Percentiles rank a stretch among this genome's conserved stretches.
These are phyloP conservation scores for Camelina hispida DNA, from an alignment of 345 rosid species.

Conservation along the genomic window DNA sequence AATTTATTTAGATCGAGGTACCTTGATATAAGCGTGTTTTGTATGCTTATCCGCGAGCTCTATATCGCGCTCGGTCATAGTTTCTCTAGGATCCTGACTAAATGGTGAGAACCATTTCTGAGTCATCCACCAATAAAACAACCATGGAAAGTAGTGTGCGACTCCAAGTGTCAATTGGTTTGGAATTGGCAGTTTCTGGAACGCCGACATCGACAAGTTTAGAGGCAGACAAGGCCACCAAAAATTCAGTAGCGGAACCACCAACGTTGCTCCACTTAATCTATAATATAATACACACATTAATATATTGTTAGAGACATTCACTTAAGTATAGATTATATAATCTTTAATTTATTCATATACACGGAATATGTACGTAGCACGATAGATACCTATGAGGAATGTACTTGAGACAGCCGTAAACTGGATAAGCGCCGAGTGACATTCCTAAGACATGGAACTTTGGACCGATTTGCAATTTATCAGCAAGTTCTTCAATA, in stretches of 20 bases:
- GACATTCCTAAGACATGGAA: conserved; percentile 79
- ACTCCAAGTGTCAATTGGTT: conserved; percentile 57
- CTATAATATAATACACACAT: conserved; percentile 19
- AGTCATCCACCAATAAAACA: conserved; percentile 89
- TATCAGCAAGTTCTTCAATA: conserved; percentile 80
- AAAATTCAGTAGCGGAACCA: conserved; percentile 73
- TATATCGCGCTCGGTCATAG: conserved; percentile 47
- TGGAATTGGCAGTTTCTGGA: conserved; percentile 48
- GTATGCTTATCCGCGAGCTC: conserved; percentile 52
- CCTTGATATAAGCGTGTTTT: conserved; percentile 47
- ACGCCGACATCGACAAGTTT: conserved; percentile 44
- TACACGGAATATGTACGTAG: not conserved
- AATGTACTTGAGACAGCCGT: conserved; percentile 76
- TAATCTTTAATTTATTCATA: not conserved
- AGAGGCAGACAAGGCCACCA: conserved; percentile 86
- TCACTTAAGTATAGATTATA: not conserved
- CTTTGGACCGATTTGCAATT: conserved; percentile 69
- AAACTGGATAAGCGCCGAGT: conserved; percentile 73
- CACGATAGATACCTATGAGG: conserved; percentile 56
- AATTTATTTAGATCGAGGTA: conserved; percentile 24
- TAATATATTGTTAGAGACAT: not conserved
- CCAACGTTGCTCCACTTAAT: conserved; percentile 71
- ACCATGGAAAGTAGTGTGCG: conserved; percentile 73
- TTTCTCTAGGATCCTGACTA: conserved; percentile 51
- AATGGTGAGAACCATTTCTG: conserved; percentile 75